Percentiles rank a stretch among this genome's conserved stretches.
Conservation (phyloP, 2,329 filamentous ascomycete genomes). For the Alternaria gansuensis region DNA sequence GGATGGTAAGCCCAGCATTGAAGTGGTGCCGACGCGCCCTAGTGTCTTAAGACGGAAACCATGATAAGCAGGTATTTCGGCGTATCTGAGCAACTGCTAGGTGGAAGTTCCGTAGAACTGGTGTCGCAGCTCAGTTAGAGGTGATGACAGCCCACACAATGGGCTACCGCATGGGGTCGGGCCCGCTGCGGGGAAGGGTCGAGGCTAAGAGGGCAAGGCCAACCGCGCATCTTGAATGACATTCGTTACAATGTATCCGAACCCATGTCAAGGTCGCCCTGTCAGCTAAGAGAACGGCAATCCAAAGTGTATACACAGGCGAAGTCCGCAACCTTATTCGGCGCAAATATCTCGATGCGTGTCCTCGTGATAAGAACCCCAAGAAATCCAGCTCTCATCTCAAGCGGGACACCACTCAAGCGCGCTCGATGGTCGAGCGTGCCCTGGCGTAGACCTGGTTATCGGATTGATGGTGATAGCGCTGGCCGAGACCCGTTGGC, state of each 20-base stretch:
- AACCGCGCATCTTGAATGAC: constrained; percentile 10
- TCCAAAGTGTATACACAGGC: constrained; percentile 31
- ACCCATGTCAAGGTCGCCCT: background rate
- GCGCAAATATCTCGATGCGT: constrained; percentile 30
- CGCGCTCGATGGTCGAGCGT: constrained; percentile 23
- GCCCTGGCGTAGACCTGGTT: constrained; percentile 38
- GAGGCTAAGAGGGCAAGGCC: constrained; percentile 12
- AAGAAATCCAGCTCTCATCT: constrained; percentile 26
- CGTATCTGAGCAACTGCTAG: background rate
- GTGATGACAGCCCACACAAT: constrained; percentile 13
- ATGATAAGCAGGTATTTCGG: background rate
- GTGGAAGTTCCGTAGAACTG: background rate
- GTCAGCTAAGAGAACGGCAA: constrained; percentile 10
- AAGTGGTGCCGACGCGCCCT: constrained; percentile 10
- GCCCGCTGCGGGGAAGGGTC: constrained; percentile 22
- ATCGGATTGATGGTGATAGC: constrained; percentile 31
- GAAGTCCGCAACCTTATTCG: constrained; percentile 32
- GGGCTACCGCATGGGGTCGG: constrained; percentile 22
- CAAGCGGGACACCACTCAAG: constrained; percentile 28
- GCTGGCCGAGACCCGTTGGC: constrained; percentile 20
- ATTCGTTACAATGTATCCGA: constrained; percentile 6
- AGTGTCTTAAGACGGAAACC: background rate
- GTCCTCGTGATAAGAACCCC: constrained; percentile 28
- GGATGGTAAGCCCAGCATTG: background rate
- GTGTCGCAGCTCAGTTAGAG: background rate